phyloP scores from a whole-genome alignment of 176 grass and related monocot species.

The Guadua angustifolia region DNA sequence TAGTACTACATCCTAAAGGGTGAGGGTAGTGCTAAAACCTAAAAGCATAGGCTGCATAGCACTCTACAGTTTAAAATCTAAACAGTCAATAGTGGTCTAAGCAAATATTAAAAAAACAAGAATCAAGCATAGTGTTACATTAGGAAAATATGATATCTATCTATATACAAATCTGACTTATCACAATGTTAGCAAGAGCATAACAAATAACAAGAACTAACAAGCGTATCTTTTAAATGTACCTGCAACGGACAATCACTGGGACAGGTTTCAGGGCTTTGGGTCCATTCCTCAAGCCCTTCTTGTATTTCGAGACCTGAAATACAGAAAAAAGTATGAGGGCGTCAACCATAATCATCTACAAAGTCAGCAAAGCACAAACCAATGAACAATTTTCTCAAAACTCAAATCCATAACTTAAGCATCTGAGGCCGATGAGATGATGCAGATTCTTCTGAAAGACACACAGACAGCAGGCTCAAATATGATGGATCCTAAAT shows the following conservation, averaged over 20 bases:
- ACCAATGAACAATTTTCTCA: background rate
- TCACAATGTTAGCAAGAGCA: background rate
- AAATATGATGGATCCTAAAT: background rate
- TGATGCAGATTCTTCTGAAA: background rate
- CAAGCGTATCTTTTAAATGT: constrained; percentile 31
- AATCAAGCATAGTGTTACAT: background rate
- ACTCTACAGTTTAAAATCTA: constrained; percentile 4
- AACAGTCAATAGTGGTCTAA: background rate
- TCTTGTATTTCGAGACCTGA: constrained; percentile 84
- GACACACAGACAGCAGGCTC: background rate
- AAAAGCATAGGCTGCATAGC: background rate
- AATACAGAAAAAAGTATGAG: constrained; percentile 39
- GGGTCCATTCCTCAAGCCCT: constrained; percentile 84
- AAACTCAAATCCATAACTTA: background rate
- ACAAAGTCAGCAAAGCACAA: background rate
- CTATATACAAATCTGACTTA: background rate
- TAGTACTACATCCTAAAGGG: background rate
- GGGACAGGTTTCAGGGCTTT: constrained; percentile 91
- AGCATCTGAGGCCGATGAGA: background rate
- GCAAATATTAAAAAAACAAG: background rate
- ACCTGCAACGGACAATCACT: constrained; percentile 95
- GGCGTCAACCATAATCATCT: background rate
- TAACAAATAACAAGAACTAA: background rate
- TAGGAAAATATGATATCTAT: background rate
- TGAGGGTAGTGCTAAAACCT: background rate